Evolutionary conservation across 352 stramenopile species (phyloP).

Genomic region (Globisporangium paddicum): DNA sequence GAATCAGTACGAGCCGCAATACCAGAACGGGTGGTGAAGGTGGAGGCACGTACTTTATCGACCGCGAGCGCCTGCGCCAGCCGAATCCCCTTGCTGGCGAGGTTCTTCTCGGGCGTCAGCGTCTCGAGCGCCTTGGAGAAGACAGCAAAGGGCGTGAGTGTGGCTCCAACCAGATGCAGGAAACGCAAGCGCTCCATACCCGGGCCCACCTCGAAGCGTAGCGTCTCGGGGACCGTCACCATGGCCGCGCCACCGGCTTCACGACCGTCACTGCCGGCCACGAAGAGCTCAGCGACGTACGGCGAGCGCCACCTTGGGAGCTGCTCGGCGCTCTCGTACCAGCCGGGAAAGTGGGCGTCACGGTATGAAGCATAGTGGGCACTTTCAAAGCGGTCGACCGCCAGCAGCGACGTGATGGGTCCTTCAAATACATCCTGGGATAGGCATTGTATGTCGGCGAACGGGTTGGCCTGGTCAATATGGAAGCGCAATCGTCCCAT

Average conservation of each 20-base stretch:
- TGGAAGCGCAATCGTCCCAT: constrained; percentile 57
- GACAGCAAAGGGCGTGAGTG: constrained; percentile 46
- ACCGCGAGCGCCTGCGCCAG: constrained; percentile 40
- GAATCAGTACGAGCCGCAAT: constrained; percentile 17
- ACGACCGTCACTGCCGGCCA: too few relatives aligned
- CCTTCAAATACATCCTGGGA: constrained; percentile 61
- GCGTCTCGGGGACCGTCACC: constrained; percentile 17
- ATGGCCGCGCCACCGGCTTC: too few relatives aligned
- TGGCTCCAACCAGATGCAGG: constrained; percentile 31
- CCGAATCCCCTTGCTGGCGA: constrained; percentile 46
- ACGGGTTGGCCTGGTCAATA: constrained; percentile 66
- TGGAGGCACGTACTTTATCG: constrained; percentile 29
- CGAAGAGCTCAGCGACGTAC: constrained; percentile 32
- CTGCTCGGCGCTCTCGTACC: constrained; percentile 27
- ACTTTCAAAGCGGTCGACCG: constrained; percentile 53
- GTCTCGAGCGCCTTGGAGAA: constrained; percentile 42
- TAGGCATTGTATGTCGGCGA: constrained; percentile 65
- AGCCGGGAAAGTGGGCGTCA: constrained; percentile 35
- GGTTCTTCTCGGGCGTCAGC: constrained; percentile 32
- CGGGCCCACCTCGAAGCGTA: constrained; percentile 43
- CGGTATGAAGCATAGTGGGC: constrained; percentile 54
- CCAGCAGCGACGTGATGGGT: constrained; percentile 43
- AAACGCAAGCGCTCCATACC: constrained; percentile 57
- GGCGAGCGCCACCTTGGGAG: too few relatives aligned
- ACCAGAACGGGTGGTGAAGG: background rate